Evolutionary conservation across 1,284 basidiomycete species (phyloP).

Genomic region (Austroboletus niveus): DNA sequence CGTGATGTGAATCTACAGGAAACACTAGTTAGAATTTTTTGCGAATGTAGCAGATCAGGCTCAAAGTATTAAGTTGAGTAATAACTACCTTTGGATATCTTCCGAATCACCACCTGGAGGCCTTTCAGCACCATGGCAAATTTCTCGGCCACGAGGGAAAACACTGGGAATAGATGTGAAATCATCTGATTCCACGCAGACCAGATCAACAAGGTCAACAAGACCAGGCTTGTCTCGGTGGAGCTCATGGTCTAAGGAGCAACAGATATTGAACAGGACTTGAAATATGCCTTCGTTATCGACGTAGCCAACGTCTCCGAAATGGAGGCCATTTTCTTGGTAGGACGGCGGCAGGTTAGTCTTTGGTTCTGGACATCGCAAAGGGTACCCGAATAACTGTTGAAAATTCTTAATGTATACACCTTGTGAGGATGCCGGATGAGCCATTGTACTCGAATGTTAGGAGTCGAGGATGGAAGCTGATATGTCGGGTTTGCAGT

Average conservation of each 20-base stretch:
- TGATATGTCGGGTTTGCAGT: too few relatives aligned
- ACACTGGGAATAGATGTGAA: neutral
- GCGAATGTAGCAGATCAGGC: neutral
- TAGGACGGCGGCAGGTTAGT: neutral
- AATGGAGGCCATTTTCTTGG: neutral
- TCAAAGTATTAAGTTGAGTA: neutral
- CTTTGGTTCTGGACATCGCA: slow-evolving; percentile 1
- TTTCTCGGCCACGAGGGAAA: neutral
- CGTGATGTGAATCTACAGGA: neutral
- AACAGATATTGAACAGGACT: neutral
- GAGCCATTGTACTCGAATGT: too few relatives aligned
- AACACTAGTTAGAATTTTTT: neutral
- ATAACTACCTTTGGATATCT: neutral
- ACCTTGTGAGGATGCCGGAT: neutral
- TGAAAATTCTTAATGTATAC: neutral
- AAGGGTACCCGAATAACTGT: slow-evolving; percentile 1
- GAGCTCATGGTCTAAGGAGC: neutral
- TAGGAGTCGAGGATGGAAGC: too few relatives aligned
- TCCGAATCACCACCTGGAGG: neutral
- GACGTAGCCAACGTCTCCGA: slow-evolving; percentile 6
- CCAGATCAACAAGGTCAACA: neutral
- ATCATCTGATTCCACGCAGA: neutral
- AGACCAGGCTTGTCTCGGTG: neutral
- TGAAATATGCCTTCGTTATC: slow-evolving; percentile 1
- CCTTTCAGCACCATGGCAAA: neutral